These are phyloP conservation scores for Paramecium tetraurelia DNA, from an alignment of 73 alveolate genomes.

Conservation along the genomic window DNA sequence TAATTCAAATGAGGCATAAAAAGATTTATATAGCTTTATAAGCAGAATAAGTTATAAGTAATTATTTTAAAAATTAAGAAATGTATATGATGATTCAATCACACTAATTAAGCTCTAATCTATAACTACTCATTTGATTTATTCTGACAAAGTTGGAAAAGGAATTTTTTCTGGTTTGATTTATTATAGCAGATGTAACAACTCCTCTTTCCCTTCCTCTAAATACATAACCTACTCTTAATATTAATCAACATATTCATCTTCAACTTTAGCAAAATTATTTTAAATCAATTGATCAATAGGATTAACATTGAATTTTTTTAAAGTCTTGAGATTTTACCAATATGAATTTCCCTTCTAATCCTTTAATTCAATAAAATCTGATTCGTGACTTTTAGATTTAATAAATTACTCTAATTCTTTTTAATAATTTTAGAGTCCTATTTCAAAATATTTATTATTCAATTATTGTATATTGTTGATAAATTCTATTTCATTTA, in stretches of 20 bases:
- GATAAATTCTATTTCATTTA: neutral
- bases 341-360: neutral
- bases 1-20: neutral
- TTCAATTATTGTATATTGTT: neutral
- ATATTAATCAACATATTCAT: neutral
- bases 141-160: neutral
- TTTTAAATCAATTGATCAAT: neutral
- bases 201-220: neutral
- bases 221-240: neutral
- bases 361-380: neutral
- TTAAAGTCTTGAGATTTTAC: neutral
- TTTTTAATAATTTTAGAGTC: neutral
- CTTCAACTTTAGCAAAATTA: neutral
- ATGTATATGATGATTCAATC: neutral
- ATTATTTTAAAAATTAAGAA: neutral
- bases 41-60: neutral
- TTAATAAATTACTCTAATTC: neutral
- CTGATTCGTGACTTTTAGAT: neutral
- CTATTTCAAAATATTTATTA: neutral
- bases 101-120: neutral
- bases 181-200: neutral
- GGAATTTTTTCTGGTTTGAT: neutral
- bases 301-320: neutral
- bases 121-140: neutral
- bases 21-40: neutral